A percentile compares a stretch with the other conserved stretches of the same genome.
Evolutionary conservation across 2,329 filamentous ascomycete species (phyloP).

Genomic region (Calonectria honghensis): DNA sequence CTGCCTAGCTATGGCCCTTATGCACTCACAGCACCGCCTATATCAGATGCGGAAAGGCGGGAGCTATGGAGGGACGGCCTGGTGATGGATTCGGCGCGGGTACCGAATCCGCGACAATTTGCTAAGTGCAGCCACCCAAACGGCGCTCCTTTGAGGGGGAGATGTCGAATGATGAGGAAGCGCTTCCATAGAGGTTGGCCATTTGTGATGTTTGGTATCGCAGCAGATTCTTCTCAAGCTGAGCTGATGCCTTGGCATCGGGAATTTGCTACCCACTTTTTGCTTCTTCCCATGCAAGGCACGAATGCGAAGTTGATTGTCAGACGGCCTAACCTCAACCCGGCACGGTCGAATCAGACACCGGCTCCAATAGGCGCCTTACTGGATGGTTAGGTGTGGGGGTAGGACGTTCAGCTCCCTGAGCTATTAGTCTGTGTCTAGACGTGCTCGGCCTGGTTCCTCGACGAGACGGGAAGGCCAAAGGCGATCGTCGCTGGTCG

Average conservation of each 20-base stretch:
- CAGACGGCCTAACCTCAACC: conserved; percentile 52
- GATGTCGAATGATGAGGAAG: not conserved
- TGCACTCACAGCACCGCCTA: conserved; percentile 47
- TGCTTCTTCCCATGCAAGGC: conserved; percentile 38
- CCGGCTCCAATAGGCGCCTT: conserved; percentile 9
- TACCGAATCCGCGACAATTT: conserved; percentile 37
- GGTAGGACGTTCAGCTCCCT: conserved; percentile 48
- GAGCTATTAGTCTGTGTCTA: conserved; percentile 46
- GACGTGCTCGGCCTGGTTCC: conserved; percentile 34
- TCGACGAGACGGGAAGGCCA: conserved; percentile 42
- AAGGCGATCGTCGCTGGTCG: conserved; percentile 45
- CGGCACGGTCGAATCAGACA: conserved; percentile 40
- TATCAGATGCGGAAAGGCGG: conserved; percentile 42
- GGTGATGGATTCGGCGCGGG: conserved; percentile 50
- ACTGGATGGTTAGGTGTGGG: conserved; percentile 40
- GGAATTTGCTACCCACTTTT: not conserved
- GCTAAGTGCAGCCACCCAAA: conserved; percentile 1
- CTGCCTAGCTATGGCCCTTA: conserved; percentile 45
- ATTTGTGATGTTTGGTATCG: not conserved
- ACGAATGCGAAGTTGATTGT: conserved; percentile 44
- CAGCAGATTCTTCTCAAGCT: not conserved
- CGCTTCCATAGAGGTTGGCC: not conserved
- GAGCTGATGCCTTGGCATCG: not conserved
- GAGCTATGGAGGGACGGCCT: conserved; percentile 32
- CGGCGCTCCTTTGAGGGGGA: not conserved